A percentile compares a stretch with the other conserved stretches of the same genome.
These are phyloP conservation scores for Phytopythium delawarense DNA, from an alignment of 352 stramenopile species.

Conservation along the genomic window DNA sequence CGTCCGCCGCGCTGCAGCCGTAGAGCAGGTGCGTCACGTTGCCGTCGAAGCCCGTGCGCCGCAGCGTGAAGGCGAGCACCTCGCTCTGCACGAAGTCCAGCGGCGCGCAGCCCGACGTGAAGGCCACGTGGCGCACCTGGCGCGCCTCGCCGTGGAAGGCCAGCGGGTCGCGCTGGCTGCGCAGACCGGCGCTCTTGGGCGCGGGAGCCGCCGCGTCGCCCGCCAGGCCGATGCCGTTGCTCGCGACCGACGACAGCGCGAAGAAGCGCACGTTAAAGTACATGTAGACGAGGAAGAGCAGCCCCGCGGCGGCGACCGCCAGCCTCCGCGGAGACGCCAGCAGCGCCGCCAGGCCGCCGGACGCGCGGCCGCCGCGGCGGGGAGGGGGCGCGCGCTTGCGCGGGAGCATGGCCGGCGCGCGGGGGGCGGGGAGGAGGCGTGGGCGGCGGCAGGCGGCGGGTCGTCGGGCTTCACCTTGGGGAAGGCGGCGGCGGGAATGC, in stretches of 20 bases:
- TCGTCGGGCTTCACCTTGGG: background rate
- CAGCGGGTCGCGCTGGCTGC: conserved; percentile 16
- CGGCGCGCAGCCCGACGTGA: conserved; percentile 67
- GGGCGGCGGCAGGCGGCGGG: too few relatives aligned
- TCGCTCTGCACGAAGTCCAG: conserved; percentile 63
- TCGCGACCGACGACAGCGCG: conserved; percentile 22
- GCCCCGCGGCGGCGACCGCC: conserved; percentile 18
- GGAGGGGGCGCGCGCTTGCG: background rate
- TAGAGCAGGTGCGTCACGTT: conserved; percentile 75
- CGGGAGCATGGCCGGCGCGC: background rate
- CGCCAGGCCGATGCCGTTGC: conserved; percentile 20
- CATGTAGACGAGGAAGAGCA: conserved; percentile 49
- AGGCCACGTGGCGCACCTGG: conserved; percentile 58
- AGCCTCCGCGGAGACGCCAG: conserved; percentile 4
- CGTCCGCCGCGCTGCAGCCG: conserved; percentile 45
- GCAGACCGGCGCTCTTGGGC: background rate
- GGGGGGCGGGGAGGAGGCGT: background rate
- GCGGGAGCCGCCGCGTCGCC: conserved; percentile 10
- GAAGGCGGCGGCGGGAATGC: background rate
- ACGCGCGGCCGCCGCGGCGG: background rate
- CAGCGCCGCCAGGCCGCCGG: conserved; percentile 1
- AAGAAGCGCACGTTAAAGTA: conserved; percentile 74
- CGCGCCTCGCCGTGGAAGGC: conserved; percentile 35
- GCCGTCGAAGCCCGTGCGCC: conserved; percentile 41
- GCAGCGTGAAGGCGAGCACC: conserved; percentile 67